phyloP scores from a whole-genome alignment of 176 grass and related monocot genomes.

The Otatea glauca region DNA sequence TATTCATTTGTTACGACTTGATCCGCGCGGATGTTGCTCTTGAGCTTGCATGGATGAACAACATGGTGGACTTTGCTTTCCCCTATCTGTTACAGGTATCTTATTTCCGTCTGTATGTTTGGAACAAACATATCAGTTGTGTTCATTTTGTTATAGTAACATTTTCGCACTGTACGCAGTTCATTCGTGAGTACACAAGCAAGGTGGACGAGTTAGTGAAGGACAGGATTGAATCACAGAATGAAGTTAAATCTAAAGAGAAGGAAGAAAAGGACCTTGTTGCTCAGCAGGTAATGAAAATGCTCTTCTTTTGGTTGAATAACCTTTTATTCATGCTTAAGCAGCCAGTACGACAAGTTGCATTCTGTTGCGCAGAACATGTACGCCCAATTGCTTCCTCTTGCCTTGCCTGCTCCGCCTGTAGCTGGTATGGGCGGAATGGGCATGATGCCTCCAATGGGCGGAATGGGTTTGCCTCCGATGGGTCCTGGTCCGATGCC shows the following conservation, averaged over 20 bases:
- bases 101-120: not conserved
- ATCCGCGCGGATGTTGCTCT: slow-evolving; percentile 92
- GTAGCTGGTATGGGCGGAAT: slow-evolving; percentile 74
- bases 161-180: slow-evolving; percentile 43
- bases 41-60: slow-evolving; percentile 99
- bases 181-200: slow-evolving; percentile 86
- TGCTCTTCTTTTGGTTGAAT: not conserved
- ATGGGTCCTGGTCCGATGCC: slow-evolving; percentile 82
- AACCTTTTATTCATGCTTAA: not conserved
- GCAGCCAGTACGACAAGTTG: slow-evolving; percentile 12
- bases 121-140: not conserved
- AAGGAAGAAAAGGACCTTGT: slow-evolving; percentile 92
- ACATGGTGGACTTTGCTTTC: slow-evolving; percentile 95
- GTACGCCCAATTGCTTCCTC: slow-evolving; percentile 94
- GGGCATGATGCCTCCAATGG: slow-evolving; percentile 94
- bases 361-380: slow-evolving; percentile 72
- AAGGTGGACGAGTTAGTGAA: slow-evolving; percentile 96
- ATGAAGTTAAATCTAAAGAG: slow-evolving; percentile 80
- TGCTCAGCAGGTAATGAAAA: slow-evolving; percentile 74
- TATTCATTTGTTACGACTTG: slow-evolving; percentile 99
- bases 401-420: slow-evolving; percentile 85
- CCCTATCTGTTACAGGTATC: slow-evolving; percentile 94
- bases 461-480: slow-evolving; percentile 56
- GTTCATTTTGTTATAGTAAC: not conserved
- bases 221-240: slow-evolving; percentile 83